phyloP scores from a whole-genome alignment of 75 land plant species.

The Sequoiadendron giganteum region DNA sequence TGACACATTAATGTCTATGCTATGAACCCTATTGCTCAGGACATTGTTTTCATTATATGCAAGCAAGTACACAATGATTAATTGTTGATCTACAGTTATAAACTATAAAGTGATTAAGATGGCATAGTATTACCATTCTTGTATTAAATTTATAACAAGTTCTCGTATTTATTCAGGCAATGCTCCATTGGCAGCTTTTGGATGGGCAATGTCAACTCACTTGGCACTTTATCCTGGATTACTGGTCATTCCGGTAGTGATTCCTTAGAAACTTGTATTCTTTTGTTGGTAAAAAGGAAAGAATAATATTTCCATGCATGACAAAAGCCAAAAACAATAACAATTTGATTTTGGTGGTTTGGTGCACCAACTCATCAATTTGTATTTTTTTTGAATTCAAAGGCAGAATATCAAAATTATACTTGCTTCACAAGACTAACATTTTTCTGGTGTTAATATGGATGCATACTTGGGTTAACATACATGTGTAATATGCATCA shows the following conservation, averaged over 20 bases:
- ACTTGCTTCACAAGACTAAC: background rate
- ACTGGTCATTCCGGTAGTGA: conserved; percentile 66
- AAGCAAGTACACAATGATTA: background rate
- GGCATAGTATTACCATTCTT: background rate
- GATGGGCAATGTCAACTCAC: conserved; percentile 81
- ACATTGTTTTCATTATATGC: background rate
- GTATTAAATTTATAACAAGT: background rate
- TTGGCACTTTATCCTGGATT: conserved; percentile 81
- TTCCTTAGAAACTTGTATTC: background rate
- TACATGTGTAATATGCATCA: conserved; percentile 21
- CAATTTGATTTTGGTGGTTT: no score
- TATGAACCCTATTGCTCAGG: background rate
- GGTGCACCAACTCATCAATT: background rate
- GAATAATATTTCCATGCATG: background rate
- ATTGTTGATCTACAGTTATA: background rate
- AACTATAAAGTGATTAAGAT: background rate
- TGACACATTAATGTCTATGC: background rate
- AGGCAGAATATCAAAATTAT: background rate
- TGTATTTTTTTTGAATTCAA: background rate
- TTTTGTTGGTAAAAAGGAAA: background rate
- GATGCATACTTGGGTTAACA: background rate
- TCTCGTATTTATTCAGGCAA: conserved; percentile 36
- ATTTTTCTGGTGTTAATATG: background rate
- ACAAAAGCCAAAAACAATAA: background rate
- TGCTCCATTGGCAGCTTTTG: conserved; percentile 83